Conservation (phyloP, 192 early-diverging fungal genomes). For the Umbelopsis ramanniana region DNA sequence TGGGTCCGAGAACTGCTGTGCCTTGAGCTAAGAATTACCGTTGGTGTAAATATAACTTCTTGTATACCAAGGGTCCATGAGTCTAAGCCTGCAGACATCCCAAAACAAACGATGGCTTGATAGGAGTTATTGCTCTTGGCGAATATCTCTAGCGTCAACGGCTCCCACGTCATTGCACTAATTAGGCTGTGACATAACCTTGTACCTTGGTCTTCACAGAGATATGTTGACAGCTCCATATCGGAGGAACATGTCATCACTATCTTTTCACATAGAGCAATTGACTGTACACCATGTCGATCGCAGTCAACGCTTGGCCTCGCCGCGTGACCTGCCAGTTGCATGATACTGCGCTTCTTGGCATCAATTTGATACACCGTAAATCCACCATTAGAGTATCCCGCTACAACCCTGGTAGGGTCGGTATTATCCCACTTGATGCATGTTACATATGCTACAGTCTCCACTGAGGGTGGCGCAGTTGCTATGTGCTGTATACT, state of each 20-base stretch:
- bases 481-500: slow-evolving; percentile 21
- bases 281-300: slow-evolving; percentile 9
- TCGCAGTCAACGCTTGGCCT: neutral
- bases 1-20: slow-evolving; percentile 23
- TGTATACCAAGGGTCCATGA: slow-evolving; percentile 42
- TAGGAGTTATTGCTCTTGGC: slow-evolving; percentile 20
- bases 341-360: neutral
- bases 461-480: neutral
- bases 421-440: slow-evolving; percentile 5
- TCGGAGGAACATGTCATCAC: slow-evolving; percentile 37
- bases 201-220: neutral
- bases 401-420: slow-evolving; percentile 34
- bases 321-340: slow-evolving; percentile 11
- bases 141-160: slow-evolving; percentile 31
- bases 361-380: slow-evolving; percentile 36
- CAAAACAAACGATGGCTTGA: slow-evolving; percentile 33
- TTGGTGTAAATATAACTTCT: slow-evolving; percentile 23
- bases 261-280: slow-evolving; percentile 32
- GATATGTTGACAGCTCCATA: slow-evolving; percentile 38
- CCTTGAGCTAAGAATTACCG: slow-evolving; percentile 10
- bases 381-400: slow-evolving; percentile 46
- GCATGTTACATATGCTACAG: slow-evolving; percentile 1
- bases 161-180: slow-evolving; percentile 37
- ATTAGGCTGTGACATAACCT: slow-evolving; percentile 35
- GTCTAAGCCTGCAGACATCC: slow-evolving; percentile 29